Evolutionary conservation across 1,284 basidiomycete species (phyloP).

Genomic region (Apiotrichum sp.): DNA sequence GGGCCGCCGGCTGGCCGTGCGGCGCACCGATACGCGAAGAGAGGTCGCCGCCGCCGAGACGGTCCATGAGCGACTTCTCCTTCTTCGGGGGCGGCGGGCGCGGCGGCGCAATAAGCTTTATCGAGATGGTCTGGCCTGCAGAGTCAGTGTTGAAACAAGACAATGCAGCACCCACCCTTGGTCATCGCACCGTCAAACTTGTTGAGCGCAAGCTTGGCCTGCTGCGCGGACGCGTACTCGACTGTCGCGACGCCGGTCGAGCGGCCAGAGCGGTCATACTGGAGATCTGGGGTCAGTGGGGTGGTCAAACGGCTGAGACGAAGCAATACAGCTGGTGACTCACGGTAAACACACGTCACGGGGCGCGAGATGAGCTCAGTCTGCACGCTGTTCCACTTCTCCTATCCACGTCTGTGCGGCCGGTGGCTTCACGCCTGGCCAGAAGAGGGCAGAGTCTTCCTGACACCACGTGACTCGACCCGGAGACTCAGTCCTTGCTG

Average conservation of each 20-base stretch:
- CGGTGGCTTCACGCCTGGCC: too few species aligned
- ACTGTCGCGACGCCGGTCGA: conserved; percentile 78
- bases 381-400: background rate
- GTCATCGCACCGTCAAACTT: conserved; percentile 83
- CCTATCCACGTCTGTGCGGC: too few species aligned
- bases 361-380: conserved; percentile 19
- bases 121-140: conserved; percentile 72
- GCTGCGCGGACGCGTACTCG: conserved; percentile 68
- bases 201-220: conserved; percentile 77
- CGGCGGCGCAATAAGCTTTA: conserved; percentile 52
- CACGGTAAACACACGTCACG: conserved; percentile 19
- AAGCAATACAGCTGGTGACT: conserved; percentile 2
- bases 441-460: too few species aligned
- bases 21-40: background rate
- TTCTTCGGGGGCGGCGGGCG: conserved; percentile 1
- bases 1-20: background rate
- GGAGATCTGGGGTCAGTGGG: conserved; percentile 5
- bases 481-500: too few species aligned
- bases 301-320: conserved; percentile 13
- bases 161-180: conserved; percentile 58
- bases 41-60: conserved; percentile 2
- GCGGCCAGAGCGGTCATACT: conserved; percentile 95
- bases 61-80: conserved; percentile 7
- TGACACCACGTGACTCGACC: too few species aligned
- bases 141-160: background rate